Conservation (phyloP, 2,329 filamentous ascomycete genomes). For the Talaromyces verruculosus region DNA sequence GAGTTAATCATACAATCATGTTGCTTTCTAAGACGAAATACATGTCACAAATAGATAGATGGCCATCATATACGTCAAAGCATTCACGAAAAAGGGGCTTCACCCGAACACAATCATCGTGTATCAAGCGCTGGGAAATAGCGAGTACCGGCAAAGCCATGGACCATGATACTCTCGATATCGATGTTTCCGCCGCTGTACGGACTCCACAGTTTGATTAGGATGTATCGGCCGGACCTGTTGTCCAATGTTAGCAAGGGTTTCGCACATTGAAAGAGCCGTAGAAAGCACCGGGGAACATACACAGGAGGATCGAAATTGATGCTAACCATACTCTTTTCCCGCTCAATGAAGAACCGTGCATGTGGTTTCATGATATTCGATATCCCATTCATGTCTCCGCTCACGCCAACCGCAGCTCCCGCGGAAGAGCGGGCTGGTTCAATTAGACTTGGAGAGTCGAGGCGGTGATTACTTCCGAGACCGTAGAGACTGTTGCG, state of each 20-base stretch:
- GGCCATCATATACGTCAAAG: neutral
- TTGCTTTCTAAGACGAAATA: neutral
- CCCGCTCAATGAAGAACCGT: conserved; percentile 77
- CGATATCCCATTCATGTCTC: conserved; percentile 18
- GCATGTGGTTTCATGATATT: conserved; percentile 71
- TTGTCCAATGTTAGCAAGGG: conserved; percentile 20
- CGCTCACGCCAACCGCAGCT: neutral
- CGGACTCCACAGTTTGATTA: conserved; percentile 88
- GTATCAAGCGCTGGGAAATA: conserved; percentile 73
- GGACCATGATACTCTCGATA: conserved; percentile 79
- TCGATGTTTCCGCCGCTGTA: conserved; percentile 77
- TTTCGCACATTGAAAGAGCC: neutral
- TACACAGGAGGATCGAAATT: conserved; percentile 61
- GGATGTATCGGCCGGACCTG: conserved; percentile 73
- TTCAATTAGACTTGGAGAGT: conserved; percentile 31
- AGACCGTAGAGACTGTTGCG: conserved; percentile 24
- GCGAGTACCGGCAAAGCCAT: conserved; percentile 80
- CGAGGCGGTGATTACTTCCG: conserved; percentile 26
- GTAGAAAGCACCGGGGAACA: conserved; percentile 21
- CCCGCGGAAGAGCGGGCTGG: conserved; percentile 25
- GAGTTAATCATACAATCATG: neutral
- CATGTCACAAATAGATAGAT: neutral
- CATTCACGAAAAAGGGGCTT: neutral
- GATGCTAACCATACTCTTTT: conserved; percentile 82
- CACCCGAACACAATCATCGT: conserved; percentile 42